Conservation (phyloP, 179 eudicot genomes). For the Beta lomatogona region DNA sequence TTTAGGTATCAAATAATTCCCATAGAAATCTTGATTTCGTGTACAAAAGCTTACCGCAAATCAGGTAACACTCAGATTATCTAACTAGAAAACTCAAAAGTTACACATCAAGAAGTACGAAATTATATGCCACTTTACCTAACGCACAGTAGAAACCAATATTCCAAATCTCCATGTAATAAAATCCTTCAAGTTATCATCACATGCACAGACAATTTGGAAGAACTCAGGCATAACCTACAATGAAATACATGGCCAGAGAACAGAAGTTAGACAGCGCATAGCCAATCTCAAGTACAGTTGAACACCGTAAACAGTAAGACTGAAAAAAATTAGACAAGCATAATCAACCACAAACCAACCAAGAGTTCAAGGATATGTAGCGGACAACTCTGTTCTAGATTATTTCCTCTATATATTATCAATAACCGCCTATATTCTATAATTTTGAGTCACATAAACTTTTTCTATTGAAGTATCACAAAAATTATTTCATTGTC, state of each 20-base stretch:
- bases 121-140: conserved; percentile 40
- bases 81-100: too few relatives aligned
- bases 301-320: not conserved
- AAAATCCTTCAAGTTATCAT: conserved; percentile 90
- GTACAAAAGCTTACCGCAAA: not conserved
- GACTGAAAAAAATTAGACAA: not conserved
- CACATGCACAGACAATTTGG: conserved; percentile 85
- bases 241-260: conserved; percentile 20
- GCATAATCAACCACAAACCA: not conserved
- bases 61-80: not conserved
- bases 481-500: not conserved
- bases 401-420: not conserved
- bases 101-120: not conserved
- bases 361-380: not conserved
- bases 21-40: too few relatives aligned
- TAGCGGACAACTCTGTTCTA: not conserved
- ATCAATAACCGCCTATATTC: not conserved
- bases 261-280: not conserved
- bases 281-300: not conserved
- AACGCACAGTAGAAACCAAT: conserved; percentile 93
- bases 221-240: conserved; percentile 96
- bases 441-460: not conserved
- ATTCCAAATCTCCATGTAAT: conserved; percentile 98
- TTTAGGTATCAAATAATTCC: too few relatives aligned
- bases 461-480: not conserved